Evolutionary conservation across 352 stramenopile genomes (phyloP).

Genomic region (Saprolegnia diclina): DNA sequence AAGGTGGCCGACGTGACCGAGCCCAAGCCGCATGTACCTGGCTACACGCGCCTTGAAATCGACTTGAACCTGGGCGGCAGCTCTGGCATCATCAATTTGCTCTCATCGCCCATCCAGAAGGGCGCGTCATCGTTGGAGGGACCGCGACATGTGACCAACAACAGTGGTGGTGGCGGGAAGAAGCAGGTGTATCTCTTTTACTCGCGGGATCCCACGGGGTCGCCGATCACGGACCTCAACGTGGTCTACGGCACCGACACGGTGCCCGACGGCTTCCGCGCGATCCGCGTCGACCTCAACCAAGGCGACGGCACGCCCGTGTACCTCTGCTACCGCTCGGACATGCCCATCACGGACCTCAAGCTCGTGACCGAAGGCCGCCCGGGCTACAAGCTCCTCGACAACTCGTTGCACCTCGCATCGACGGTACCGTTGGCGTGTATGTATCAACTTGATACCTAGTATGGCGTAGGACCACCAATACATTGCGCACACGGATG

Average conservation of each 20-base stretch:
- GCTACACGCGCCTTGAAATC: constrained; percentile 75
- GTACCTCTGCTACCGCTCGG: constrained; percentile 80
- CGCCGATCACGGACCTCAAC: constrained; percentile 79
- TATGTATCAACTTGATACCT: constrained; percentile 2
- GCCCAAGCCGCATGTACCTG: constrained; percentile 50
- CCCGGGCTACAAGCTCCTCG: constrained; percentile 76
- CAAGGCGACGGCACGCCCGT: constrained; percentile 77
- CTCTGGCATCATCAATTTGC: constrained; percentile 29
- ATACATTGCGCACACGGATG: constrained; percentile 78
- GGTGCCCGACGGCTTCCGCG: constrained; percentile 82
- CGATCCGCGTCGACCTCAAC: constrained; percentile 82
- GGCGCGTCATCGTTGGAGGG: neutral
- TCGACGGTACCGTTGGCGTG: constrained; percentile 26
- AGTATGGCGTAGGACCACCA: constrained; percentile 56
- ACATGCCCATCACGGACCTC: constrained; percentile 85
- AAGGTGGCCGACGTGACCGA: constrained; percentile 56
- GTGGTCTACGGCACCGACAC: constrained; percentile 73
- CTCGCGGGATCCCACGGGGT: constrained; percentile 60
- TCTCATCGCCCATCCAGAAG: constrained; percentile 4
- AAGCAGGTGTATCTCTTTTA: constrained; percentile 86
- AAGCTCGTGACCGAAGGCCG: constrained; percentile 81
- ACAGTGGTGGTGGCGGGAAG: constrained; percentile 36
- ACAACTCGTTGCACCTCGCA: constrained; percentile 65
- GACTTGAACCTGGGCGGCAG: constrained; percentile 67
- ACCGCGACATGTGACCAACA: neutral